Evolutionary conservation across 2,329 filamentous ascomycete genomes (phyloP).

Genomic region (Penicillium oxalicum): DNA sequence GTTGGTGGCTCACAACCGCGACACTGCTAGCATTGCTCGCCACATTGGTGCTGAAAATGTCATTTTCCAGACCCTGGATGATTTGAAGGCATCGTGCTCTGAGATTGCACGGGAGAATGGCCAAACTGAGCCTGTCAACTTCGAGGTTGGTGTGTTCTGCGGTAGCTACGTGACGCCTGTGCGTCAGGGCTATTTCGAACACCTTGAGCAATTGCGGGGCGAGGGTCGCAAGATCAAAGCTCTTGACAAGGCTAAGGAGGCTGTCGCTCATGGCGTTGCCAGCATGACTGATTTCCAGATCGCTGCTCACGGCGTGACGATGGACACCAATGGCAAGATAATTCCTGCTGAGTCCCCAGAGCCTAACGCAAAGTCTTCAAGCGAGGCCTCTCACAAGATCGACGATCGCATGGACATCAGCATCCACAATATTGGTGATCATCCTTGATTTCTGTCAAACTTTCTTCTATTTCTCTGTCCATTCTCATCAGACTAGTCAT

Average conservation of each 20-base stretch:
- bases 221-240: conserved; percentile 64
- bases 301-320: conserved; percentile 55
- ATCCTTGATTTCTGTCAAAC: conserved; percentile 24
- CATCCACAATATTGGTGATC: conserved; percentile 53
- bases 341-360: conserved; percentile 40
- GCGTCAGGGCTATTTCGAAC: conserved; percentile 72
- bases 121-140: conserved; percentile 54
- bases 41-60: conserved; percentile 70
- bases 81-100: conserved; percentile 72
- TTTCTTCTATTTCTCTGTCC: conserved; percentile 5
- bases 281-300: conserved; percentile 57
- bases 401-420: conserved; percentile 54
- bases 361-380: background rate
- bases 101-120: conserved; percentile 56
- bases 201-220: conserved; percentile 65
- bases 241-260: conserved; percentile 58
- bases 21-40: conserved; percentile 55
- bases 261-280: conserved; percentile 58
- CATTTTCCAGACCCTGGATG: conserved; percentile 69
- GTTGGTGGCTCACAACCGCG: conserved; percentile 64
- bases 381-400: conserved; percentile 36
- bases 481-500: background rate
- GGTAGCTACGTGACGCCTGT: conserved; percentile 81
- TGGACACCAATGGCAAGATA: conserved; percentile 52
- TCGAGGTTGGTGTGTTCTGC: conserved; percentile 89